These are phyloP conservation scores for Starmera stellimalicola DNA, from an alignment of 1,139 yeast genomes.

Conservation along the genomic window DNA sequence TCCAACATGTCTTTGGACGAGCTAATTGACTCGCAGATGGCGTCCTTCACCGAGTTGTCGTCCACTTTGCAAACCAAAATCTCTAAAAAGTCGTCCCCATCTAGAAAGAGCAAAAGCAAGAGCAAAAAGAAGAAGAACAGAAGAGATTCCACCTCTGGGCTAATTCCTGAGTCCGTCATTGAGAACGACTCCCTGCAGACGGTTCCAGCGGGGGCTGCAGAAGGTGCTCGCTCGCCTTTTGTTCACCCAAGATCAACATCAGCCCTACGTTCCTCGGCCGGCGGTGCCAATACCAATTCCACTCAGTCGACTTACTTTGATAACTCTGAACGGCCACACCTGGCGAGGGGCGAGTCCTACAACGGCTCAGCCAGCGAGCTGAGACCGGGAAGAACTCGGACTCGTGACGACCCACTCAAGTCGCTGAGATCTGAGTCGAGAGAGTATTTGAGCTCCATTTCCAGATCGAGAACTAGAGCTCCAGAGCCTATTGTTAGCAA, in stretches of 20 bases:
- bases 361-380: slow-evolving; percentile 29
- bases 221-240: slow-evolving; percentile 37
- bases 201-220: slow-evolving; percentile 30
- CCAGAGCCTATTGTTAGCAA: slow-evolving; percentile 1
- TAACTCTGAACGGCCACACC: slow-evolving; percentile 40
- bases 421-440: slow-evolving; percentile 8
- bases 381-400: slow-evolving; percentile 10
- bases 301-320: background rate
- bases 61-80: slow-evolving; percentile 11
- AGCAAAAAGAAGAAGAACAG: slow-evolving; percentile 12
- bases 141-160: slow-evolving; percentile 4
- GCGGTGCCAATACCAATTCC: slow-evolving; percentile 14
- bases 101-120: slow-evolving; percentile 2
- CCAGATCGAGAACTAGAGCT: slow-evolving; percentile 50
- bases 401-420: slow-evolving; percentile 4
- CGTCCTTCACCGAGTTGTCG: slow-evolving; percentile 16
- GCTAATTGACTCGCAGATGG: slow-evolving; percentile 20
- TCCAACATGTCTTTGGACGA: slow-evolving; percentile 15
- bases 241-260: slow-evolving; percentile 26
- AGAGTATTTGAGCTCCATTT: slow-evolving; percentile 46
- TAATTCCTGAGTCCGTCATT: slow-evolving; percentile 21
- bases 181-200: slow-evolving; percentile 25
- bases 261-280: slow-evolving; percentile 22
- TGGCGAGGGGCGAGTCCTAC: slow-evolving; percentile 61
- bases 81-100: too few relatives aligned